Evolutionary conservation across 78 protist species (phyloP).

Genomic region (Blattamonas nauphoetae): DNA sequence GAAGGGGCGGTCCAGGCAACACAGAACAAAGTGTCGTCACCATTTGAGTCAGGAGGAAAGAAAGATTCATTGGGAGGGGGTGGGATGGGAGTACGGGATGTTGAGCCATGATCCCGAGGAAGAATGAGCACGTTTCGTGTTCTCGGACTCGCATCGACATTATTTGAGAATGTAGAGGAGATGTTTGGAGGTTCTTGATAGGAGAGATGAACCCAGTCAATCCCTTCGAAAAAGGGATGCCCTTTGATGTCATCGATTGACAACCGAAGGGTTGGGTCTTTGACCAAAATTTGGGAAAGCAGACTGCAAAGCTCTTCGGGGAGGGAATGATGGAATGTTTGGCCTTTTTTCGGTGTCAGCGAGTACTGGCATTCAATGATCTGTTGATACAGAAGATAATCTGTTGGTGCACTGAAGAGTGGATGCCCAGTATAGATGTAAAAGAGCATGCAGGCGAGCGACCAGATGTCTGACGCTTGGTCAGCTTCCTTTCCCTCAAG

Average conservation of each 20-base stretch:
- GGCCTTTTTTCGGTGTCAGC: too few species aligned
- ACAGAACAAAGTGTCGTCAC: too few species aligned
- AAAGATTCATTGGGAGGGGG: too few species aligned
- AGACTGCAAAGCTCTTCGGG: background rate
- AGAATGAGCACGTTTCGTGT: too few species aligned
- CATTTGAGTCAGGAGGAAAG: too few species aligned
- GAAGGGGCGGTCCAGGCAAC: too few species aligned
- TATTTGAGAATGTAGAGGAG: too few species aligned
- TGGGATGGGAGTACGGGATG: too few species aligned
- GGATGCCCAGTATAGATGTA: background rate
- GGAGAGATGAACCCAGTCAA: too few species aligned
- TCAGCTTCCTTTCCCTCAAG: background rate
- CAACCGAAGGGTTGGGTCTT: background rate
- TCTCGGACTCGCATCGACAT: too few species aligned
- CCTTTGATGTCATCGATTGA: background rate
- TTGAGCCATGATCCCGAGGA: too few species aligned
- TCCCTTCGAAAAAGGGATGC: background rate
- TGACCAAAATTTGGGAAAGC: background rate
- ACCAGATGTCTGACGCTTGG: background rate
- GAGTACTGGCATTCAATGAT: background rate
- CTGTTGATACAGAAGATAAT: background rate
- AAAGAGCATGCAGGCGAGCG: background rate
- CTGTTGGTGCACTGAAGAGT: background rate
- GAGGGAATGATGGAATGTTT: background rate
- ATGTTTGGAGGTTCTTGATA: too few species aligned